Evolutionary conservation across 2,329 filamentous ascomycete genomes (phyloP).

Genomic region (Xylariaceae sp.): DNA sequence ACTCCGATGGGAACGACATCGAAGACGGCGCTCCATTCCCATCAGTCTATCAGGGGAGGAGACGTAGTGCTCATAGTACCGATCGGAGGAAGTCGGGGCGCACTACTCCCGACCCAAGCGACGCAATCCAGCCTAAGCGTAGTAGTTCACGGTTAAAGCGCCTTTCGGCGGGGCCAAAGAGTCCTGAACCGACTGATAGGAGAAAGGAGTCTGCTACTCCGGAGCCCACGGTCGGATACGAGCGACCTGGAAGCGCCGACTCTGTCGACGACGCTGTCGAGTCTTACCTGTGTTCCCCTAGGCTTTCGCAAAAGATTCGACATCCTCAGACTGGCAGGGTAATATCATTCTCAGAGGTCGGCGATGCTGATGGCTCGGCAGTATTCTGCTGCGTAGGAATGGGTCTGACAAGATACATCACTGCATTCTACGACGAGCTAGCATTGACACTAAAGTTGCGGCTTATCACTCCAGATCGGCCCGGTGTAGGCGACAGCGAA

Average conservation of each 20-base stretch:
- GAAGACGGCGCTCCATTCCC: slow-evolving; percentile 74
- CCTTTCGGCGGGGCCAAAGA: slow-evolving; percentile 52
- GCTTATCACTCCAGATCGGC: slow-evolving; percentile 90
- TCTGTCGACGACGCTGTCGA: slow-evolving; percentile 88
- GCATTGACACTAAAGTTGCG: slow-evolving; percentile 85
- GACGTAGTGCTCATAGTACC: slow-evolving; percentile 51
- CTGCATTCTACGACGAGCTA: slow-evolving; percentile 95
- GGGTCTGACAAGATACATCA: slow-evolving; percentile 94
- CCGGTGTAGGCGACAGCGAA: slow-evolving; percentile 91
- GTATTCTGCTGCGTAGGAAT: slow-evolving; percentile 98
- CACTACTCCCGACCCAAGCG: slow-evolving; percentile 51
- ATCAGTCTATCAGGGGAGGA: slow-evolving; percentile 63
- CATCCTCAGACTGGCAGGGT: slow-evolving; percentile 84
- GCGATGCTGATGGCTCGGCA: slow-evolving; percentile 85
- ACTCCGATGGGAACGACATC: slow-evolving; percentile 37
- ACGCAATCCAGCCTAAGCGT: slow-evolving; percentile 52
- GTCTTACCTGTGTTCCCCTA: slow-evolving; percentile 78
- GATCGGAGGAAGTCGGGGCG: slow-evolving; percentile 51
- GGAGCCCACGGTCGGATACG: slow-evolving; percentile 59
- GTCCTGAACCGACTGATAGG: slow-evolving; percentile 32
- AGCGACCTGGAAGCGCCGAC: slow-evolving; percentile 77
- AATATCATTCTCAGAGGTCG: slow-evolving; percentile 96
- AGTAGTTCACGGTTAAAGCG: slow-evolving; percentile 63
- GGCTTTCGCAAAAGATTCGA: slow-evolving; percentile 83
- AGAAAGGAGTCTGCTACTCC: slow-evolving; percentile 36